phyloP scores from a whole-genome alignment of 192 early-diverging fungal genomes.

The Podila epicladia region DNA sequence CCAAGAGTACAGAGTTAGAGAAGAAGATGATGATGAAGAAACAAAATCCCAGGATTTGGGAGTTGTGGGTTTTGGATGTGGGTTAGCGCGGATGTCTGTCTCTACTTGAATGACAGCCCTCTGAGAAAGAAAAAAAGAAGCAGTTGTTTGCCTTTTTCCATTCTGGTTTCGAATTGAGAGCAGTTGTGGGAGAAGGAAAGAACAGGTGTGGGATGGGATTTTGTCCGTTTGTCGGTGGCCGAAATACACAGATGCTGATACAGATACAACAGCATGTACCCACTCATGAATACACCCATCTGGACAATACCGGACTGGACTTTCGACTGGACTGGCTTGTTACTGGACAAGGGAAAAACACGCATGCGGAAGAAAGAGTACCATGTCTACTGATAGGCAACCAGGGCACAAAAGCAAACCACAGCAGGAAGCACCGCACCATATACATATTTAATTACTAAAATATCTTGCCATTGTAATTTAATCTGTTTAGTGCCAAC shows the following conservation, averaged over 20 bases:
- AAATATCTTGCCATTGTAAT: no score
- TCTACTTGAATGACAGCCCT: background rate
- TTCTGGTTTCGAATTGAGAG: background rate
- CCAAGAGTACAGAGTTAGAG: background rate
- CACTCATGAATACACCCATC: no score
- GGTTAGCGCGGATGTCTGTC: background rate
- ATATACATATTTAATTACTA: no score
- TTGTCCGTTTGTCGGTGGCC: background rate
- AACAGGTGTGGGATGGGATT: background rate
- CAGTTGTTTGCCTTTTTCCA: background rate
- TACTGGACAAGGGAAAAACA: background rate
- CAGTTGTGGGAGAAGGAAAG: background rate
- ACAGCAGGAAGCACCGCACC: no score
- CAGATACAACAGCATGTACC: background rate
- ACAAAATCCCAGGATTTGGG: background rate
- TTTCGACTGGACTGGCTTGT: background rate
- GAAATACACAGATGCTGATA: background rate
- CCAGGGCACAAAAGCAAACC: background rate
- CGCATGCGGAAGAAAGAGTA: background rate
- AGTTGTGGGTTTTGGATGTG: no score
- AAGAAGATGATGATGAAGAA: background rate
- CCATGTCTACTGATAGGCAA: background rate
- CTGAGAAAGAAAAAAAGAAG: background rate
- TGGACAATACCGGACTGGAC: background rate
- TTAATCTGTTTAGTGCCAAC: constrained; percentile 44